phyloP scores from a whole-genome alignment of 139 green algal species.

The Volvox reticuliferus region DNA sequence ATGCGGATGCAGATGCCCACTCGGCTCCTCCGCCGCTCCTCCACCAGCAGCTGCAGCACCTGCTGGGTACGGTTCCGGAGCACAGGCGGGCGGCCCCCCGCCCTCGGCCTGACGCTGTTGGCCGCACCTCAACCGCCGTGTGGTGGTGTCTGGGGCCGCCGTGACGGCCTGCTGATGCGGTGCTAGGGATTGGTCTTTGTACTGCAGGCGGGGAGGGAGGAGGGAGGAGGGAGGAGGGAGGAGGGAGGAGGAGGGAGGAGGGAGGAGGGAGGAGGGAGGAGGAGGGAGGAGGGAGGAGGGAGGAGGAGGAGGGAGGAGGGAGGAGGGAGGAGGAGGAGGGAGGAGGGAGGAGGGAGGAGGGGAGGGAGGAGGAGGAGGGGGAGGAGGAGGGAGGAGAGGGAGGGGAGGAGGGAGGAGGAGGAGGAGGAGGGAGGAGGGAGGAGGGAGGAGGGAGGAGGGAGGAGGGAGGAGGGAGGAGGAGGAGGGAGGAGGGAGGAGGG shows the following conservation, averaged over 20 bases:
- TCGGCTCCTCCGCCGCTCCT: not conserved
- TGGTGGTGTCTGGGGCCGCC: constrained; percentile 60
- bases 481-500: too few relatives aligned
- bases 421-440: not conserved
- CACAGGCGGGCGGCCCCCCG: not conserved
- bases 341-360: not conserved
- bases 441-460: not conserved
- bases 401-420: not conserved
- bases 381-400: not conserved
- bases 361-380: not conserved
- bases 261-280: not conserved
- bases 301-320: not conserved
- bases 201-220: not conserved
- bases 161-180: constrained; percentile 72
- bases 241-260: not conserved
- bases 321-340: not conserved
- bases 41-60: constrained; percentile 52
- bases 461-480: not conserved
- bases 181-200: constrained; percentile 65
- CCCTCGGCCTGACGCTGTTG: constrained; percentile 1
- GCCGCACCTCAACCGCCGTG: constrained; percentile 2
- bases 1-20: not conserved
- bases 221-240: not conserved
- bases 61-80: constrained; percentile 26
- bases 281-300: not conserved